These are phyloP conservation scores for Neobulgaria alba DNA, from an alignment of 2,329 filamentous ascomycete genomes.

Conservation along the genomic window DNA sequence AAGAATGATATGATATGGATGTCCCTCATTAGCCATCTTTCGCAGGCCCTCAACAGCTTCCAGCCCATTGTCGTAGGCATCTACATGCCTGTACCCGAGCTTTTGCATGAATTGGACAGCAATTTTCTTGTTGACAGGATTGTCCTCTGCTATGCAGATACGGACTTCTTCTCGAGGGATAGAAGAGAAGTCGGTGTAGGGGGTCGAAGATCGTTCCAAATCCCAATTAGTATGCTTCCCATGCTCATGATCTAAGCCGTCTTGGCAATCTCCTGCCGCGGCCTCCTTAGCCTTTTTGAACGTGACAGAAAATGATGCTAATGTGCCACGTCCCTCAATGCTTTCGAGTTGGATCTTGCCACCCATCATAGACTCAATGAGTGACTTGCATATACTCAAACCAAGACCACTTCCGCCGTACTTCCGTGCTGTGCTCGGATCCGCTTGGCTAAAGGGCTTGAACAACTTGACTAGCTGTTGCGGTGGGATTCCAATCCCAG, in stretches of 20 bases:
- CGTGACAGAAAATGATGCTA: slow-evolving; percentile 69
- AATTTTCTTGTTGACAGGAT: slow-evolving; percentile 89
- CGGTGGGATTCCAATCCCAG: slow-evolving; percentile 81
- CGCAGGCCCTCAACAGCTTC: slow-evolving; percentile 84
- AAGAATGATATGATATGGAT: slow-evolving; percentile 80
- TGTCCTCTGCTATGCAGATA: slow-evolving; percentile 92
- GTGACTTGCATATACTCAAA: slow-evolving; percentile 87
- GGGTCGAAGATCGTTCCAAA: slow-evolving; percentile 34
- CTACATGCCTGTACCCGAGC: slow-evolving; percentile 71
- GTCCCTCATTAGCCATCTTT: slow-evolving; percentile 60
- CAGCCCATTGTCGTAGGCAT: slow-evolving; percentile 82
- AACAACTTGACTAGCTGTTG: slow-evolving; percentile 81
- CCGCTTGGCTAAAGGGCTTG: slow-evolving; percentile 86
- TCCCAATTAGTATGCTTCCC: slow-evolving; percentile 27
- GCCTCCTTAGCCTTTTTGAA: slow-evolving; percentile 69
- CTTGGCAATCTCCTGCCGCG: slow-evolving; percentile 45
- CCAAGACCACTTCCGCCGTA: slow-evolving; percentile 89
- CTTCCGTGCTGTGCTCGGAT: slow-evolving; percentile 80
- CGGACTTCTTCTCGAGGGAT: slow-evolving; percentile 71
- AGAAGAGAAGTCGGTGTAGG: slow-evolving; percentile 58
- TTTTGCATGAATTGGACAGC: slow-evolving; percentile 84
- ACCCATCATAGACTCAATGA: slow-evolving; percentile 87
- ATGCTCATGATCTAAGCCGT: slow-evolving; percentile 24
- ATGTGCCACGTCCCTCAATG: slow-evolving; percentile 60
- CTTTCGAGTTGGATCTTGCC: slow-evolving; percentile 79